A percentile compares a stretch with the other conserved stretches of the same genome.
These are phyloP conservation scores for Cyanidiococcus yangmingshanensis DNA, from an alignment of 23 red algal genomes.

Conservation along the genomic window DNA sequence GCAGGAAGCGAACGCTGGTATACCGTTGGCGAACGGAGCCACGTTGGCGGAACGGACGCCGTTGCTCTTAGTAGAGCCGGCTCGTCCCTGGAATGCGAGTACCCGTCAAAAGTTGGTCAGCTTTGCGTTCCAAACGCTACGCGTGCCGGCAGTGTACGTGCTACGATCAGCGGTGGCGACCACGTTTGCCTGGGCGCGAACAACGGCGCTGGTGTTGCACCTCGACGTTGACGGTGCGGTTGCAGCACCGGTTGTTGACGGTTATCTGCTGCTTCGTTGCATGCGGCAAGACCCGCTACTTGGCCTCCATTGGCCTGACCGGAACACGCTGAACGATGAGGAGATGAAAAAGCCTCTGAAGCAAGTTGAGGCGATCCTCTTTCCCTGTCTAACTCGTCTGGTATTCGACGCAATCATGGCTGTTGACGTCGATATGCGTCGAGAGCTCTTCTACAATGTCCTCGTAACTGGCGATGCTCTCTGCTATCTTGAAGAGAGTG, in stretches of 20 bases:
- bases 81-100: neutral
- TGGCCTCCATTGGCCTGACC: neutral
- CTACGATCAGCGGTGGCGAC: constrained; percentile 13
- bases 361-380: neutral
- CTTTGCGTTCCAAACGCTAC: constrained; percentile 6
- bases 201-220: neutral
- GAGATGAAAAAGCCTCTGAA: neutral
- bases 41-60: neutral
- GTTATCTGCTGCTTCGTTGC: neutral
- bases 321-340: neutral
- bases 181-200: neutral
- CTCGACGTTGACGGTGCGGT: neutral
- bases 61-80: constrained; percentile 1
- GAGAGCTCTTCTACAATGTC: constrained; percentile 9
- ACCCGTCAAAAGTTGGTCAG: neutral
- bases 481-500: neutral
- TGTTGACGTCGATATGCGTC: neutral
- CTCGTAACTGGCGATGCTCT: constrained; percentile 1
- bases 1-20: neutral
- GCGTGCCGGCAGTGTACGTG: constrained; percentile 1
- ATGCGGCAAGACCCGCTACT: neutral
- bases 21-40: neutral
- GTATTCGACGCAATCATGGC: constrained; percentile 13
- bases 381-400: constrained; percentile 1
- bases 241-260: constrained; percentile 2